Evolutionary conservation across 257 asterid species (phyloP).

Genomic region (Primulina huaijiensis): DNA sequence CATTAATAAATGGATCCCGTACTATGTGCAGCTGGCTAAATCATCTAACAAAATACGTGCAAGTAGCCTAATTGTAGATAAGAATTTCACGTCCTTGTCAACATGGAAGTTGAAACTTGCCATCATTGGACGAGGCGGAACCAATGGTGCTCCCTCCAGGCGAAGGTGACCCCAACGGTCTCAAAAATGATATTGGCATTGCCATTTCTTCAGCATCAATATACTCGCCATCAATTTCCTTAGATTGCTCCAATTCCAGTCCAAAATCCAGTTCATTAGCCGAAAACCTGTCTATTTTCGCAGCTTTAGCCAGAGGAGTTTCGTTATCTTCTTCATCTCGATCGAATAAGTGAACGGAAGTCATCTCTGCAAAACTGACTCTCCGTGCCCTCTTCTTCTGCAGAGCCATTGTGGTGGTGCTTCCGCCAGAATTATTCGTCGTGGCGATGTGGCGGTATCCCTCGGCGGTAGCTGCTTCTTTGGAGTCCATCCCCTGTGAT

Average conservation of each 20-base stretch:
- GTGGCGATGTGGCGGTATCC: slow-evolving; percentile 33
- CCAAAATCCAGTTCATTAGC: slow-evolving; percentile 33
- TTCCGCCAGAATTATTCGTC: slow-evolving; percentile 57
- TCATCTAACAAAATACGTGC: not conserved
- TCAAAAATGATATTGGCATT: slow-evolving; percentile 49
- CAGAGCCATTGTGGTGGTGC: slow-evolving; percentile 41
- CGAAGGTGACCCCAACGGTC: slow-evolving; percentile 76
- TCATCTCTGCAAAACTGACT: slow-evolving; percentile 95
- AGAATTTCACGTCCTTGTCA: not conserved
- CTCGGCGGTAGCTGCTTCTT: slow-evolving; percentile 35
- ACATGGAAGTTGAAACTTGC: slow-evolving; percentile 39
- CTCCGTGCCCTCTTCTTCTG: slow-evolving; percentile 79
- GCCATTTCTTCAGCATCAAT: slow-evolving; percentile 58
- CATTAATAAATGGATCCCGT: not conserved
- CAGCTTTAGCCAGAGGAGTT: slow-evolving; percentile 40
- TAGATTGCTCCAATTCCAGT: slow-evolving; percentile 29
- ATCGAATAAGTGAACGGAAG: slow-evolving; percentile 85
- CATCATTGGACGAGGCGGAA: slow-evolving; percentile 83
- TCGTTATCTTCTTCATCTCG: slow-evolving; percentile 67
- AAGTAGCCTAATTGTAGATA: not conserved
- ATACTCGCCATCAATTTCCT: slow-evolving; percentile 38
- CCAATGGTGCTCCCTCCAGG: slow-evolving; percentile 79
- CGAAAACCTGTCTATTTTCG: slow-evolving; percentile 23
- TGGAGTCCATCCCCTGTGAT: not conserved
- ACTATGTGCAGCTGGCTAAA: not conserved